Base-by-base conservation (phyloP, 495 filamentous ascomycete genomes). In the Talaromyces ruber region DNA sequence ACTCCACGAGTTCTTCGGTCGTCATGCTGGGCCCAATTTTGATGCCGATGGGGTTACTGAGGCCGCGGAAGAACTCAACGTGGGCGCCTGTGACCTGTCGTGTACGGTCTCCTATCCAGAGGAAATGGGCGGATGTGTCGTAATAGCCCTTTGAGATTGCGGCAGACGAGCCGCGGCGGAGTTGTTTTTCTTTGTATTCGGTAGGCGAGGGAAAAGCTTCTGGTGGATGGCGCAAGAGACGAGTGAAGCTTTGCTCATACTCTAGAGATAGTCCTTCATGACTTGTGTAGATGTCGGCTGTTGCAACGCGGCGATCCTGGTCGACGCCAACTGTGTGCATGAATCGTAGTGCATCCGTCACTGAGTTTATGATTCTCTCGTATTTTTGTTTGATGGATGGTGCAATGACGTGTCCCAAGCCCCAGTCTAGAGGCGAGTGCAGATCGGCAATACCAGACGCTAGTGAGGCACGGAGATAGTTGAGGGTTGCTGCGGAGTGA, bases 101-200 rank as follows among this genome's bases (percentile, higher is more conserved):
- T 1, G 94, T 98, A 60, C 94, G 89, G 73, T 98, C 94, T 28
- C 94, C 94, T 69, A 98, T 93, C 94, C 94, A 98, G 67, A 98
- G 81, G 77, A 98, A 97, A 73, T 98, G 95, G 0, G 90, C 89
- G n/a, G 90, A 94, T 0, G 94, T 98, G 70, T 94, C 84, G 75
- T 89, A 96, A 79, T 85, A 92, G 62, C 80, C 77, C 67, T 79
- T 82, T 61, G 68, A 12, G 26, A 37, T 39, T 22, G 65, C 9
- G 59, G 58, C 28, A 47, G 63, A 63, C 58, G 65, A 59, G 32
- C 51, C 14, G n/a, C 53, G 34, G 24, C 62, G 37, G 26, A 60
- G 43, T 34, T 37, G 37, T 28, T 52, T 26, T 60, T 60, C 59
- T 60, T 52, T 18, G 11, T 53, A 47, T 58, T 53, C 29, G 30